A percentile compares a stretch with the other conserved stretches of the same genome.
phyloP scores from a whole-genome alignment of 352 stramenopile genomes.

The Globisporangium orthogonon region DNA sequence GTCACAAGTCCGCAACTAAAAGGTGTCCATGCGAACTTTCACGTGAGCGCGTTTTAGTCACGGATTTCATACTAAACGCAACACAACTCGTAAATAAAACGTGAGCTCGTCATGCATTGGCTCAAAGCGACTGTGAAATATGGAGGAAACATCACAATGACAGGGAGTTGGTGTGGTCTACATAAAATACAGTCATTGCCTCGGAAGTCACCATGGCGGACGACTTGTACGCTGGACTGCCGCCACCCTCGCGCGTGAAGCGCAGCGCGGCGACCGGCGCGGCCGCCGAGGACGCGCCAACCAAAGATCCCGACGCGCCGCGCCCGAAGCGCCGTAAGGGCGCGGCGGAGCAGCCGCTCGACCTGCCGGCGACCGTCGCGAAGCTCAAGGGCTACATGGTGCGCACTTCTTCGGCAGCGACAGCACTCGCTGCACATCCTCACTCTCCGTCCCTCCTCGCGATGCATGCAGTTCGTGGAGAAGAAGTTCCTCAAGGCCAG shows the following conservation, averaged over 20 bases:
- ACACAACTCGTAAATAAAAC: too few species aligned
- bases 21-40: too few species aligned
- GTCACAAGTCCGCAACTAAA: too few species aligned
- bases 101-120: too few species aligned
- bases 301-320: background rate
- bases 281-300: background rate
- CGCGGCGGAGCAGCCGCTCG: conserved; percentile 22
- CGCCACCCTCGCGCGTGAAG: conserved; percentile 39
- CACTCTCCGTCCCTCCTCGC: background rate
- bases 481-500: conserved; percentile 75
- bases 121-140: too few species aligned
- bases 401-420: conserved; percentile 1
- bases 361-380: conserved; percentile 31
- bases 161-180: too few species aligned
- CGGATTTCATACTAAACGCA: too few species aligned
- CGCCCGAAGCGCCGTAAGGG: conserved; percentile 21
- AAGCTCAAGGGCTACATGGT: conserved; percentile 74
- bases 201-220: conserved; percentile 1
- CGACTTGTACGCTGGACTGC: conserved; percentile 57
- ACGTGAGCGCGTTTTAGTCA: too few species aligned
- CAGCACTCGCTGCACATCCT: background rate
- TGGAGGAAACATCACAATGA: too few species aligned
- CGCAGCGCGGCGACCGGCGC: conserved; percentile 11
- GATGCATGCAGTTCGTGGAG: conserved; percentile 35
- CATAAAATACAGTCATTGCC: too few species aligned